phyloP scores from a whole-genome alignment of 2,329 filamentous ascomycete genomes.

The Hypocrella siamensis region DNA sequence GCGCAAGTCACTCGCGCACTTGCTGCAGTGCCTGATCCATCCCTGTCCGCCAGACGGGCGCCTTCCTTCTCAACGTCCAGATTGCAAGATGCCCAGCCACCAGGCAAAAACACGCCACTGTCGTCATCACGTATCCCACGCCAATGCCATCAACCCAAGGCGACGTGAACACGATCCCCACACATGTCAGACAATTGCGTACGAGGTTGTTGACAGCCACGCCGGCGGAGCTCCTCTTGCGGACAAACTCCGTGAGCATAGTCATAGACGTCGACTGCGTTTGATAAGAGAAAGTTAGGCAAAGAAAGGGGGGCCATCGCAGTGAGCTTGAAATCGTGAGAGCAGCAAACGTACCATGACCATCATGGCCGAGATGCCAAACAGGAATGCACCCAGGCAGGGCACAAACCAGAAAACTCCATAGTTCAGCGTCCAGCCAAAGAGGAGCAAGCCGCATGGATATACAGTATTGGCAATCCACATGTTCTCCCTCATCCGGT shows the following conservation, averaged over 20 bases:
- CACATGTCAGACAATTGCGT: constrained; percentile 61
- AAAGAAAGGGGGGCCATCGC: too few relatives aligned
- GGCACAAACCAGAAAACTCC: constrained; percentile 50
- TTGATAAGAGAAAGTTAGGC: too few relatives aligned
- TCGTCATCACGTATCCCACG: constrained; percentile 63
- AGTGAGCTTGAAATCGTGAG: too few relatives aligned
- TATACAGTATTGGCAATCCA: constrained; percentile 60
- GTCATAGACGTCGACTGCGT: constrained; percentile 48
- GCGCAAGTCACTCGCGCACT: too few relatives aligned
- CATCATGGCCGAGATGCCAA: constrained; percentile 65
- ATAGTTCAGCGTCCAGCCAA: constrained; percentile 57
- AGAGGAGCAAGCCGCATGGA: constrained; percentile 55
- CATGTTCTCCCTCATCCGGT: constrained; percentile 69
- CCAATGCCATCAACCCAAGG: constrained; percentile 58
- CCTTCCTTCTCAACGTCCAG: constrained; percentile 43
- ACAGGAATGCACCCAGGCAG: constrained; percentile 53
- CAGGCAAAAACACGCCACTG: constrained; percentile 34
- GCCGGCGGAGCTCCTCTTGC: constrained; percentile 50
- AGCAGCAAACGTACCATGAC: constrained; percentile 40
- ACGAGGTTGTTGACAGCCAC: constrained; percentile 74
- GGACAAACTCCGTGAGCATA: constrained; percentile 77
- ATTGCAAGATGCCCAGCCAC: constrained; percentile 41
- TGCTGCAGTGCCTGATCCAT: constrained; percentile 40
- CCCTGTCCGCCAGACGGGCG: constrained; percentile 43
- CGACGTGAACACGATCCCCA: constrained; percentile 52